phyloP scores from a whole-genome alignment of 805 yeast species.

The Kluyveromyces aestuarii region DNA sequence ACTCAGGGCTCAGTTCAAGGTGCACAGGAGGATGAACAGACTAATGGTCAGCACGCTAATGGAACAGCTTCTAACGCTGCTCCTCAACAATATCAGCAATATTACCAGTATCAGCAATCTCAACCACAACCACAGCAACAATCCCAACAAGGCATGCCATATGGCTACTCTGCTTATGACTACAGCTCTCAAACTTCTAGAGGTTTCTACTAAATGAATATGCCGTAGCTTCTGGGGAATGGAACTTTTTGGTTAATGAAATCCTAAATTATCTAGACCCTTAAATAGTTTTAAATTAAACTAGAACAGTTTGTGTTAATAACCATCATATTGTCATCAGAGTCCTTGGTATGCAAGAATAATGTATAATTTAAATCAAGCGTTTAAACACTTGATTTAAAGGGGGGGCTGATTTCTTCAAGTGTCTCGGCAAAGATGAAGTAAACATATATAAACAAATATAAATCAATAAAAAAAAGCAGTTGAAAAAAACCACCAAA shows the following conservation, averaged over 20 bases:
- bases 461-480: too few species aligned
- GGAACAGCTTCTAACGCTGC: conserved; percentile 3
- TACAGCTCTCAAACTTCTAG: conserved; percentile 28
- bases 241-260: background rate
- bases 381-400: too few species aligned
- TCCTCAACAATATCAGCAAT: conserved; percentile 23
- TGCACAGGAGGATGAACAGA: conserved; percentile 7
- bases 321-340: background rate
- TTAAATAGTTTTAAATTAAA: background rate
- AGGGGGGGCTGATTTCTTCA: too few species aligned
- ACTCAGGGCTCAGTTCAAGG: conserved; percentile 12
- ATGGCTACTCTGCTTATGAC: conserved; percentile 27
- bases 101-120: conserved; percentile 19
- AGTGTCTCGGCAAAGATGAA: too few species aligned
- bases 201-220: conserved; percentile 22
- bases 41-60: conserved; percentile 18
- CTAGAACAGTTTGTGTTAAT: background rate
- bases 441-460: too few species aligned
- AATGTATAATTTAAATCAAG: too few species aligned
- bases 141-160: conserved; percentile 23
- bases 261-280: background rate
- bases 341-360: background rate
- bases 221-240: background rate
- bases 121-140: conserved; percentile 21
- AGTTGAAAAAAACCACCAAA: too few species aligned